Evolutionary conservation across 2,329 filamentous ascomycete genomes (phyloP), one percentile per base, ranked within the genome.

Genomic region (Berkeleyomyces basicola): DNA sequence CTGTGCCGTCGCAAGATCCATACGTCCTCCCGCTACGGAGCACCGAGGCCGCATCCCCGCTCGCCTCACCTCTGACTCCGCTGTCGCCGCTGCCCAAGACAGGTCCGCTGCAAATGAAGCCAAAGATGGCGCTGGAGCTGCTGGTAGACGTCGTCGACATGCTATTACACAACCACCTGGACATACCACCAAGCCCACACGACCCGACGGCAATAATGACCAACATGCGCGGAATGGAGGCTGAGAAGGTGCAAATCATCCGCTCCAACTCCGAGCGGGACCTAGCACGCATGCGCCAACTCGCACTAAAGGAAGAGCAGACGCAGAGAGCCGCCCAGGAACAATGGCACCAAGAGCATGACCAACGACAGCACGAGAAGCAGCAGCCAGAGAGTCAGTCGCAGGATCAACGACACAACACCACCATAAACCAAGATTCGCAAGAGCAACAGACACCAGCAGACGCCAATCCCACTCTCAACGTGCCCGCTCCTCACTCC

Each of bases 131-230:
- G 4, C 80, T 97, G 69, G 87, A 86, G 69, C 77, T 95, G 66
- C 80, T 97, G n/a, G 85, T 85, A 67, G 79, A 82, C 46, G 82
- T 82, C 64, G 77, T 90, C 65, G 86, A 90, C 68, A 79, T 82
- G 3, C 78, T 93, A 60, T 85, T 90, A 37, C 80, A 81, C 66
- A 77, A 85, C 64, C 88, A 86, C 1, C 87, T 88, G 70, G 88
- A 95, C 69, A 78, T 93, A 10, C 88, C 88, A 31, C 87, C 86
- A 14, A 93, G 86, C n/a, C 88, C 86, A 4, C 80, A 85, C 1
- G 79, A 79, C 61, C 79, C 78, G 33, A 82, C 82, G 0, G 79
- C 79, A 2, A 80, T 84, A n/a, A 84, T 86, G 31, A 83, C 83
- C 16, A 77, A 84, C 70, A 82, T 85, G 81, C 78, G 77, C 65